Evolutionary conservation across 108 stramenopile genomes (phyloP).

Genomic region (Pseudonitzschia delicatissima): DNA sequence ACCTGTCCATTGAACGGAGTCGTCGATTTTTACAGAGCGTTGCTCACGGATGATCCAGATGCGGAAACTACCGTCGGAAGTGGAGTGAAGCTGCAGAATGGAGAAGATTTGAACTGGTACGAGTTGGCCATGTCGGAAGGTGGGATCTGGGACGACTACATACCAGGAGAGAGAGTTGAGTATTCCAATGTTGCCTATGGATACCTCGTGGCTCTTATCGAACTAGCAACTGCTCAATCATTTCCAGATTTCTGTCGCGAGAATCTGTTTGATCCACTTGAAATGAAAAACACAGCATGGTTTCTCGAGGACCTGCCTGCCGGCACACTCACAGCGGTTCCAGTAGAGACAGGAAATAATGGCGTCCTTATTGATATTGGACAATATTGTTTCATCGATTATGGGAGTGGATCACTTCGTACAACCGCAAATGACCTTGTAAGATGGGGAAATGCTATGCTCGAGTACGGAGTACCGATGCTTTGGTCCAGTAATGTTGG

Average conservation of each 20-base stretch:
- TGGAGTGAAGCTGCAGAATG: background rate
- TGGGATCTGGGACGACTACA: conserved; percentile 5
- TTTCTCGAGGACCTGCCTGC: conserved; percentile 12
- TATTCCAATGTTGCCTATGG: conserved; percentile 28
- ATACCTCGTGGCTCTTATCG: conserved; percentile 24
- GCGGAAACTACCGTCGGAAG: conserved; percentile 1
- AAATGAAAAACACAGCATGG: conserved; percentile 25
- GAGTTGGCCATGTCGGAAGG: background rate
- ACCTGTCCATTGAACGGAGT: conserved; percentile 25
- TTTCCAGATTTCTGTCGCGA: conserved; percentile 17
- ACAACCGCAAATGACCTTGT: conserved; percentile 19
- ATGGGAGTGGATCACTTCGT: conserved; percentile 16
- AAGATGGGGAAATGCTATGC: conserved; percentile 10
- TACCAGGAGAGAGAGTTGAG: background rate
- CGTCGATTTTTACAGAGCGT: conserved; percentile 20
- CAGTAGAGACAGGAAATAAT: conserved; percentile 1
- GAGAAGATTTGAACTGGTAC: conserved; percentile 17
- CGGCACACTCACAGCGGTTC: conserved; percentile 5
- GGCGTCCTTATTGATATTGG: conserved; percentile 9
- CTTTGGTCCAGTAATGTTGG: conserved; percentile 12
- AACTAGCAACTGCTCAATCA: background rate
- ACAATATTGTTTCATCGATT: conserved; percentile 31
- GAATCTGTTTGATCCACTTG: conserved; percentile 24
- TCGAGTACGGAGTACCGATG: conserved; percentile 13
- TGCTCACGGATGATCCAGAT: conserved; percentile 6